Base-by-base conservation (phyloP, 2,329 filamentous ascomycete genomes). In the Thielaviopsis ethacetica region DNA sequence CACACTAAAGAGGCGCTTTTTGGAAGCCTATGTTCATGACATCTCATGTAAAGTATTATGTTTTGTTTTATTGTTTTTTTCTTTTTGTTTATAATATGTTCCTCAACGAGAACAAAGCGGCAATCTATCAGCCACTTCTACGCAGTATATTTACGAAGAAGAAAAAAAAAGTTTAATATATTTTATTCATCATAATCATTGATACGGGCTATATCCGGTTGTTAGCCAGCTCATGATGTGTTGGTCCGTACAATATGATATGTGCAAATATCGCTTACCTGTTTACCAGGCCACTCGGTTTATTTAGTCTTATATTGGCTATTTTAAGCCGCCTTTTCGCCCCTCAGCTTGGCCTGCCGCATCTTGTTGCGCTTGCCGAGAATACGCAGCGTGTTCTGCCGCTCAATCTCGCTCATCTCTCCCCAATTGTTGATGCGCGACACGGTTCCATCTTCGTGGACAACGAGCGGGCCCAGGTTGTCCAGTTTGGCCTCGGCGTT, bases 361-460 rank as follows among this genome's bases (percentile, higher is more conserved):
- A 76, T 64, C 71, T 83, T 76, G 67, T 91, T 90, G 67, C 86
- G 74, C 75, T 80, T 84, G 10, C 81, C 80, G 64, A 91, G 66
- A 54, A 88, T 71, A 53, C 82, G 75, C 67, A 89, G 63, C 44
- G 85, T 87, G 65, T 82, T 86, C 67, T 79, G 71, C 67, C 74
- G 76, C 74, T 90, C 86, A 6, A 81, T 75, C 26, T 81, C 80
- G 1, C 79, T 78, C 86, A 90, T 88, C 63, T 82, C 73, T 9
- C 72, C 74, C 86, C 86, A 91, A 68, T 91, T 90, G 41, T 76
- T 71, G 65, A 91, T 86, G 38, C 85, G 77, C 59, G 82, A 82
- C 64, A 89, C 69, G 9, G 83, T 83, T 21, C 86, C 86, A 68
- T 91, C 84, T 62, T 75, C 73, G 68, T 88, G 86, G 58, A 90